A percentile compares a stretch with the other conserved stretches of the same genome.
These are phyloP conservation scores for Macrolepiota fuliginosa DNA, from an alignment of 768 basidiomycete species.

Conservation along the genomic window DNA sequence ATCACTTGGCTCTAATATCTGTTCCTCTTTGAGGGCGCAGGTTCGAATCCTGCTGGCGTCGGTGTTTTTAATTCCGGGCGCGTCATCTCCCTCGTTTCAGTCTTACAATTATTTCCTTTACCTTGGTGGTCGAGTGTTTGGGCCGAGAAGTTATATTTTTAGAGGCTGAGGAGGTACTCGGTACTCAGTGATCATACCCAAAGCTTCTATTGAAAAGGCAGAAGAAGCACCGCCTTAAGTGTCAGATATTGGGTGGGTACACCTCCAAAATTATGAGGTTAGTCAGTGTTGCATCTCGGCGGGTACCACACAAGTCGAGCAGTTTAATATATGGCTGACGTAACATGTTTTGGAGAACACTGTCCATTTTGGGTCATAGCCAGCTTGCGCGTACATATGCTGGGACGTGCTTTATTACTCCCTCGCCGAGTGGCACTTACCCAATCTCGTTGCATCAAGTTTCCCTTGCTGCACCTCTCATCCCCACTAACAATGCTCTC, in stretches of 20 bases:
- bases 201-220: background rate
- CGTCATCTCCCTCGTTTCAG: background rate
- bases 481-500: slow-evolving; percentile 5
- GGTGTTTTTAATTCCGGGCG: background rate
- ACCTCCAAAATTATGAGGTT: background rate
- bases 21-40: slow-evolving; percentile 70
- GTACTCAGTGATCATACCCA: background rate
- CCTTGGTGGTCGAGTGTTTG: background rate
- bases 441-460: background rate
- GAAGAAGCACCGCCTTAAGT: background rate
- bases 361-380: background rate
- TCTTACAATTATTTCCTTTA: background rate
- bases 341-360: background rate
- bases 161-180: background rate
- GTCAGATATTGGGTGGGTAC: background rate
- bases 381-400: background rate
- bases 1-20: slow-evolving; percentile 32
- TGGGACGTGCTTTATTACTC: background rate
- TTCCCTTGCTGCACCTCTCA: background rate
- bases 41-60: slow-evolving; percentile 30
- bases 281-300: background rate
- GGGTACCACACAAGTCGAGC: slow-evolving; percentile 7
- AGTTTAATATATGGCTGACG: background rate
- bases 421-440: background rate
- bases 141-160: background rate